These are phyloP conservation scores for Drechmeria coniospora DNA, from an alignment of 2,329 filamentous ascomycete genomes.

Conservation along the genomic window DNA sequence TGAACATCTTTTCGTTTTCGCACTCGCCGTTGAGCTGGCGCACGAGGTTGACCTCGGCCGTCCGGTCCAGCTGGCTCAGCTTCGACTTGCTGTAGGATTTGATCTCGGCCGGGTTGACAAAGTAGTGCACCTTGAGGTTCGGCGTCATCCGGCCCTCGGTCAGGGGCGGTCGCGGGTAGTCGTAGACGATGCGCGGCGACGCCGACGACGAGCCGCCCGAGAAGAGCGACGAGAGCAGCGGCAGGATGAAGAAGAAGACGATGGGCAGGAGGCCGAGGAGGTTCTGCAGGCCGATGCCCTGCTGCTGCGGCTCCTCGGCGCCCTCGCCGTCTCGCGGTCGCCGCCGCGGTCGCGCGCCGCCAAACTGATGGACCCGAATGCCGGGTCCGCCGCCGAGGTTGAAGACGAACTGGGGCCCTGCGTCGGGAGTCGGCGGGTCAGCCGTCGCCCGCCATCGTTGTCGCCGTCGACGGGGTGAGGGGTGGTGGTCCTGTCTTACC, in stretches of 20 bases:
- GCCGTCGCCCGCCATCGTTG: conserved; percentile 1
- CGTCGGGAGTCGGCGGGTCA: conserved; percentile 43
- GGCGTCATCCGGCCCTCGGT: conserved; percentile 59
- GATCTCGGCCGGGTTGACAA: conserved; percentile 65
- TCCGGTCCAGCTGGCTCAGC: conserved; percentile 58
- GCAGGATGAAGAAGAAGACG: conserved; percentile 74
- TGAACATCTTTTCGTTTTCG: conserved; percentile 52
- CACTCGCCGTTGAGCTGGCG: conserved; percentile 54
- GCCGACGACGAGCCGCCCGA: conserved; percentile 29
- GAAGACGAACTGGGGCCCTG: conserved; percentile 81
- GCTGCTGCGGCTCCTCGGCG: conserved; percentile 30
- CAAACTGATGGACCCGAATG: conserved; percentile 90
- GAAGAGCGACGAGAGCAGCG: conserved; percentile 69
- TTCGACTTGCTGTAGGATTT: conserved; percentile 53
- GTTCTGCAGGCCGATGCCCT: conserved; percentile 34
- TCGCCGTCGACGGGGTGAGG: no score
- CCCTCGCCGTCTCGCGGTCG: conserved; percentile 53
- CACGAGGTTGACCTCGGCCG: conserved; percentile 61
- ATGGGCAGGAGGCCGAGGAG: conserved; percentile 72
- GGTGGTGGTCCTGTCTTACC: conserved; percentile 14
- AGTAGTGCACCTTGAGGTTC: conserved; percentile 66
- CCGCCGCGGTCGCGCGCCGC: conserved; percentile 59
- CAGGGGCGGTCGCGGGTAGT: conserved; percentile 52
- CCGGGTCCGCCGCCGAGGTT: conserved; percentile 86
- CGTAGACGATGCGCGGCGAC: conserved; percentile 61